Evolutionary conservation across 2,329 filamentous ascomycete genomes (phyloP), one percentile per base, ranked within the genome.

Genomic region (Westerdykella ornata): DNA sequence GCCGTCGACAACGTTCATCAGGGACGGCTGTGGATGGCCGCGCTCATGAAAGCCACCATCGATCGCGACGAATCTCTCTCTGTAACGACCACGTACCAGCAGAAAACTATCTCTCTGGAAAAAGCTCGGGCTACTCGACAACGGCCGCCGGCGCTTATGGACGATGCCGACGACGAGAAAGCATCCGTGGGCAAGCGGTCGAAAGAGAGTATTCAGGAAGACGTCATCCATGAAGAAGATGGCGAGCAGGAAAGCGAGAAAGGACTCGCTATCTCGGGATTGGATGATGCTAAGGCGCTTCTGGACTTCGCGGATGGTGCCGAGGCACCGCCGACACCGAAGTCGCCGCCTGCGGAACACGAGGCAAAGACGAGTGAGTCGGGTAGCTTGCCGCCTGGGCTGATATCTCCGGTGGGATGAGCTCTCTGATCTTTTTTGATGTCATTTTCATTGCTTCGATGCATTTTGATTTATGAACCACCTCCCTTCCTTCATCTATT

Each of bases 21-120:
- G 60, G 92, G 92, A 13, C 81, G 92, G 11, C 72, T 94, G 31
- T 98, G 92, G 92, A 98, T 98, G 92, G 92, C 88, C 4, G 92
- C 92, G 5, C 72, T 98, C 38, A 94, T 98, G 87, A 98, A 98
- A 70, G 92, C 92, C 9, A 98, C 92, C 1, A 98, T 98, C 55
- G 90, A 97, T 61, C 84, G 90, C 46, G 92, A 98, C 53, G 70
- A 79, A 57, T 78, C 78, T 3, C 78, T 84, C 46, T 79, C 84
- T 8, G 82, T 95, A 45, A 88, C 87, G 15, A 92, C 86, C 3
- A 95, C 88, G 3, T 97, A 97, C 68, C 90, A 95, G 62, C 89
- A 96, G 62, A 92, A 94, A 72, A 98, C 92, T 0, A 95, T 98
- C 41, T 92, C 85, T 18, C 78, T 98, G 5, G 78, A 83, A 41